Evolutionary conservation across 805 yeast species (phyloP), one percentile per base, ranked within the genome.

Genomic region (Vanderwaltozyma verrucispora): DNA sequence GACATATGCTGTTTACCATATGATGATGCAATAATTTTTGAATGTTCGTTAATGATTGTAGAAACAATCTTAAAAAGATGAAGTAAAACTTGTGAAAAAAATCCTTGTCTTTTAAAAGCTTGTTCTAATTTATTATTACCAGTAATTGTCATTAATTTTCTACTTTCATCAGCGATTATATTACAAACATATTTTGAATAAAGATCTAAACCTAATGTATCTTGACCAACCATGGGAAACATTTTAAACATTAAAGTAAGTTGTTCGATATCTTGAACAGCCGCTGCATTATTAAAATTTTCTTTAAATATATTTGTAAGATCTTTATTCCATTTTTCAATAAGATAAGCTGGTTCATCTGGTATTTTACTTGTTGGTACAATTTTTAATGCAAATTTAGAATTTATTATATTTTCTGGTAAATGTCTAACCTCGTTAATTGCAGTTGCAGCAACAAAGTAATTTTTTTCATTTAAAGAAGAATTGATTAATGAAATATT

Each of bases 321-420:
- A 27, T 75, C 69, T 2, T 61, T 64, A 4, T 75, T 69, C 77
- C 94, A 83, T 12, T 64, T 63, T 1, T 62, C 53, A 1, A 92
- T 49, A 0, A 82, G 61, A 2, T 61, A 68, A 9, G 56, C 51
- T 0, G 98, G 97, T 36, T 72, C 63, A 35, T 85, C 94, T 0
- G 96, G 95, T 13, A 87, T 68, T 39, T 85, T 94, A 10, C 81
- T 67, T 0, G 94, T 77, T 0, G 98, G 98, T 14, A 89, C 89
- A 50, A 82, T 83, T 32, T 69, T 76, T 35, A 77, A 71, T 2
- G 94, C 89, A 57, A 80, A 87, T 38, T 72, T 65, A 15, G 95
- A 88, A 13, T 60, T 64, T n/a, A 81, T 54, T 13, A 81, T 53
- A 1, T 66, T 69, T 1, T 57, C 47, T 0, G 94, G 84, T 28